Percentiles rank a stretch among this genome's conserved stretches.
Conservation (phyloP, 2,329 filamentous ascomycete genomes). For the Curvularia eragrostidis region DNA sequence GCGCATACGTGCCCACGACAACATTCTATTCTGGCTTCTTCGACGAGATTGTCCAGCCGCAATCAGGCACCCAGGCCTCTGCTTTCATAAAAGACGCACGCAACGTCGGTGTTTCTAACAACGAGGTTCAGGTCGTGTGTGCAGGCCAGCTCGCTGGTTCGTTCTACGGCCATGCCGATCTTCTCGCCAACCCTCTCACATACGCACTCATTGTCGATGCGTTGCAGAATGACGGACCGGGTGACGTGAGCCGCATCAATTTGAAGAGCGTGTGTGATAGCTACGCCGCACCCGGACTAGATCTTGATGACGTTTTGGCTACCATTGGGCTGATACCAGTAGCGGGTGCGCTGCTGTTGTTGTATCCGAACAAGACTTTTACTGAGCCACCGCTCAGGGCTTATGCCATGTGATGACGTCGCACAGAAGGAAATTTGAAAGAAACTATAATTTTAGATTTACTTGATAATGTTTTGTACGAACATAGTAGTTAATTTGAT, state of each 20-base stretch:
- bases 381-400: conserved; percentile 52
- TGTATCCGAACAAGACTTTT: conserved; percentile 38
- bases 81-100: conserved; percentile 54
- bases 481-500: not conserved
- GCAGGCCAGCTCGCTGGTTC: conserved; percentile 50
- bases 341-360: conserved; percentile 44
- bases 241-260: conserved; percentile 50
- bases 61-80: conserved; percentile 56
- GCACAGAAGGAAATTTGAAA: not conserved
- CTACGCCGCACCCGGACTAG: conserved; percentile 50
- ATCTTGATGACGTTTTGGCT: conserved; percentile 55
- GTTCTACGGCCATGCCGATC: conserved; percentile 59
- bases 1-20: conserved; percentile 63
- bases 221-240: conserved; percentile 57
- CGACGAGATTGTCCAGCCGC: conserved; percentile 62
- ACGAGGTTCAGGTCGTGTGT: conserved; percentile 57
- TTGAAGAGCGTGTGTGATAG: conserved; percentile 50
- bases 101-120: conserved; percentile 58
- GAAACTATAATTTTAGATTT: rapidly evolving
- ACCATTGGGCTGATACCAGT: conserved; percentile 54
- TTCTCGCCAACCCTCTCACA: conserved; percentile 58
- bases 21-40: conserved; percentile 58
- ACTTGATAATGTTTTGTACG: not conserved
- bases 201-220: conserved; percentile 58
- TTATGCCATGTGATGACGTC: conserved; percentile 44